Evolutionary conservation across 257 asterid genomes (phyloP), one percentile per base, ranked within the genome.

Genomic region (Verbena officinalis): DNA sequence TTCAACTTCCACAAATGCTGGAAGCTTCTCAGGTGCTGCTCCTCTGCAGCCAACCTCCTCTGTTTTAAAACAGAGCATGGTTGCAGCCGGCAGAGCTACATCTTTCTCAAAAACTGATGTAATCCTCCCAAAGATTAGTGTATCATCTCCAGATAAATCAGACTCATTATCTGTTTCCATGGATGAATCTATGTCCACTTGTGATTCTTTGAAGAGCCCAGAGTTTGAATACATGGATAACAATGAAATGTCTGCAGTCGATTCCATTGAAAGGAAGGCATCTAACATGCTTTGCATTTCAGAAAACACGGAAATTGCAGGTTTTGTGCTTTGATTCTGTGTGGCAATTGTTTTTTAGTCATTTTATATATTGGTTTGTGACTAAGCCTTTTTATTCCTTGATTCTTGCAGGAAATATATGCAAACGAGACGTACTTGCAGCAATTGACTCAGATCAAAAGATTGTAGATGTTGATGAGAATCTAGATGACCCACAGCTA

Each of bases 121-220:
- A 39, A 24, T 27, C 30, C 59, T 75, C 20, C 72, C 78, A 0
- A 76, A 67, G 53, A 48, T 75, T 55, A 58, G 36, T 31, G 64
- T 58, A 8, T 40, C 74, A 4, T 83, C 87, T 50, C 89, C 83
- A 1, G 71, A 75, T 54, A 73, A 77, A 40, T 84, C 95, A 7
- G 96, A 87, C 55, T 75, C 83, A 15, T 62, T 61, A 19, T 80
- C 88, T 16, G 77, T 77, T 17, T 88, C 97, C 16, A 85, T 93
- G 95, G 99, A 87, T 63, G 97, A 93, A 63, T 83, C 99, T 5
- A 86, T 84, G 95, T 86, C 97, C 23, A 80, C 84, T 33, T 93
- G 89, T 60, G 95, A 88, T 73, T 84, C 96, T 50, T 63, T 94
- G 75, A 84, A 85, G 45, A 94, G 99, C 52, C 95, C 96, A 0